Evolutionary conservation across 2,329 filamentous ascomycete species (phyloP), one percentile per base, ranked within the genome.

Genomic region (Talaromyces sp.): DNA sequence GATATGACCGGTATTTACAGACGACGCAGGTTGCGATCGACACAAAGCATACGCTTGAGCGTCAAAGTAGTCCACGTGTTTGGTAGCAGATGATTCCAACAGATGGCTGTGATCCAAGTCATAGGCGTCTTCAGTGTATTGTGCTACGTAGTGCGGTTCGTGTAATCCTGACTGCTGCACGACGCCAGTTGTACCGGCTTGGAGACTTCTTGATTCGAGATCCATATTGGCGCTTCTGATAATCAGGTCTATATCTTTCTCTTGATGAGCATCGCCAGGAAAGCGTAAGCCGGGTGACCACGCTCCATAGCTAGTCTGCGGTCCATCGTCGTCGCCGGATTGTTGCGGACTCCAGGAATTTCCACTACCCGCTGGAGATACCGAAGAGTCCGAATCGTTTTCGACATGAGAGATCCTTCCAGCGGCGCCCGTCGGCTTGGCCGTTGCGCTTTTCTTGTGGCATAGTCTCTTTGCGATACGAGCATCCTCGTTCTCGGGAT

Each of bases 401-500:
- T 48, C 44, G 3, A 16, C 44, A 48, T 48, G 21, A 14, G 44
- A 14, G 6, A 16, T 28, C 21, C 44, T 48, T 48, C 21, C 21
- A 16, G 44, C 44, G 28, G 21, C 14, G 9, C 21, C 28, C 12
- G 21, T 48, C 44, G 44, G 21, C 44, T 48, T 48, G 16, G 21
- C 16, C 44, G 11, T 12, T 14, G 21, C 28, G 14, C 44, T 23
- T 28, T 23, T 48, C 11, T 48, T 48, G 11, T 48, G 44, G 6
- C 12, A 48, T 28, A 12, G 23, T 28, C 44, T 28, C 44, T 48
- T 48, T 28, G 44, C 11, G 16, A 25, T 25, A 25, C 21, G 21
- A 7, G 21, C 12, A 25, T 48, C 44, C 28, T 25, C 44, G 9
- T 70, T 50, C 9, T 73, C 72, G 2, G 71, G 69, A 60, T 80